phyloP scores from a whole-genome alignment of 495 filamentous ascomycete genomes.

The Daldinia grandis region DNA sequence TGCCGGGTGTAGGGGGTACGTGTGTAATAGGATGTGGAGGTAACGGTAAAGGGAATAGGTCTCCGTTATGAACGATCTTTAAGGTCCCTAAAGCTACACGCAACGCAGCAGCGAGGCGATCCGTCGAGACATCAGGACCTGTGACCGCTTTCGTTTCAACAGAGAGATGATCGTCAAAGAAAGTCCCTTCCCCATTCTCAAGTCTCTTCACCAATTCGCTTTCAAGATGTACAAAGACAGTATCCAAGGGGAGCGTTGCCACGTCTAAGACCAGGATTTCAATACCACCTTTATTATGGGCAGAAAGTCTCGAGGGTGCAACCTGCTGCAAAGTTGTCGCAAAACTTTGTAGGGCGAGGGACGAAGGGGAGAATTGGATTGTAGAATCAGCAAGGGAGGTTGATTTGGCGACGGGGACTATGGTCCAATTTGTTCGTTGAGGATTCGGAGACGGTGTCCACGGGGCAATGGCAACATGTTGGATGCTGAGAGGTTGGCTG shows the following conservation, averaged over 20 bases:
- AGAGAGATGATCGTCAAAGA: constrained; percentile 58
- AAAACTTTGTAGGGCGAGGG: constrained; percentile 80
- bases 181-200: constrained; percentile 65
- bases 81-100: constrained; percentile 74
- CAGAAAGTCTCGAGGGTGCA: constrained; percentile 69
- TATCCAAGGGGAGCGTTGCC: constrained; percentile 78
- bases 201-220: constrained; percentile 69
- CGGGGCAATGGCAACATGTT: constrained; percentile 82
- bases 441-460: constrained; percentile 72
- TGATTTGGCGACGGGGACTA: constrained; percentile 77
- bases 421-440: constrained; percentile 78
- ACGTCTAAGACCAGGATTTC: constrained; percentile 87
- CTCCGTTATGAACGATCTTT: constrained; percentile 81
- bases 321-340: constrained; percentile 65
- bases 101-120: constrained; percentile 77
- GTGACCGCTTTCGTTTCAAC: constrained; percentile 41
- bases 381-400: constrained; percentile 73
- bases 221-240: constrained; percentile 85
- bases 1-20: constrained; percentile 81
- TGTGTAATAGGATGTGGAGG: constrained; percentile 91
- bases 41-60: constrained; percentile 82
- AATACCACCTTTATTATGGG: constrained; percentile 67
- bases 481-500: constrained; percentile 47
- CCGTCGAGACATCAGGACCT: constrained; percentile 60
- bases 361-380: constrained; percentile 81